Base-by-base conservation (phyloP, 352 stramenopile species). In the Pythium graminicola region DNA sequence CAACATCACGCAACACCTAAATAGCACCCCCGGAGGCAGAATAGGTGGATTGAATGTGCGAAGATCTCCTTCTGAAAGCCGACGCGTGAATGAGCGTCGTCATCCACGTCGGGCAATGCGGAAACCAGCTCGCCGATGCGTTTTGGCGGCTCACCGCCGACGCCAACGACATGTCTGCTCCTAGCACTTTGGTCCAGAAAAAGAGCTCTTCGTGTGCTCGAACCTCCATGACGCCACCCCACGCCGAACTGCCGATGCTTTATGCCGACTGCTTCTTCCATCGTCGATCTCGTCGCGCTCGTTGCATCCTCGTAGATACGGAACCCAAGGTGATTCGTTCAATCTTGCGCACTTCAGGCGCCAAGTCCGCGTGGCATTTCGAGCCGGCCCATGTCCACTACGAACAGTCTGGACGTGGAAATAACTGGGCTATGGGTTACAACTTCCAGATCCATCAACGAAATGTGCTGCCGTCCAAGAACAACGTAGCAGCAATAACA, bases 391-490 rank as follows among this genome's bases (percentile, higher is more conserved):
- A 78, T 45, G 63, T 67, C 13, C 76, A 83, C 42, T 65, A 74
- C 29, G 76, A 89, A 43, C 78, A 89, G 31, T 65, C 71, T 22
- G 85, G 85, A 14, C 83, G 85, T 43, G 83, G 79, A 45, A 95
- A 95, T 57, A 94, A 94, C 65, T 95, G 85, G 85, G 83, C 83
- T 8, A 95, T 93, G 81, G 85, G 85, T 2, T 95, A 86, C 65
- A 75, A 79, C 49, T 70, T 84, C 54, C 66, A 73, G 58, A 74
- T 45, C 11, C 59, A 69, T 44, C 52, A 65, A 40, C 58, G 59
- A 27, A 74, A 69, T 19, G 54, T 70, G n/a, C 24, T 76, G 17
- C 65, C 62, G 5, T 61, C 50, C 16, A 65, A 51, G 39, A 44
- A n/a, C 16, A 32, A 20, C 1, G 10, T 35, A 6, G 8, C 32